A percentile compares a stretch with the other conserved stretches of the same genome.
phyloP scores from a whole-genome alignment of 2,329 filamentous ascomycete genomes.

The Hypoxylon sp. region DNA sequence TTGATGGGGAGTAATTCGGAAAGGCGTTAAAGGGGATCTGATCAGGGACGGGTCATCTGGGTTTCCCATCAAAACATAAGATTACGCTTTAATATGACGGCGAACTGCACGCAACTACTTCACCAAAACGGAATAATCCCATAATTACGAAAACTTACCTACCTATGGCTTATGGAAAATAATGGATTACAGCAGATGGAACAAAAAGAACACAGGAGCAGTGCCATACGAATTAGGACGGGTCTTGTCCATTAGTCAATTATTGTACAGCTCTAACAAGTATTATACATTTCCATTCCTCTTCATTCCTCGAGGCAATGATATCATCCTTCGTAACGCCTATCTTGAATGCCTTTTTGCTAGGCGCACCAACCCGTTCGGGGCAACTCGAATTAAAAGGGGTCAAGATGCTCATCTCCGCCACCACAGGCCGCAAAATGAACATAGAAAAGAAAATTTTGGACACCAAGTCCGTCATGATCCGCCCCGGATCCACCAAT shows the following conservation, averaged over 20 bases:
- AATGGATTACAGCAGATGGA: not conserved
- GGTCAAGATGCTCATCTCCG: not conserved
- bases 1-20: not conserved
- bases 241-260: not conserved
- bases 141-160: not conserved
- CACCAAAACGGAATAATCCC: not conserved
- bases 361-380: not conserved
- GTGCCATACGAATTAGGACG: not conserved
- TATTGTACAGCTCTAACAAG: constrained; percentile 11
- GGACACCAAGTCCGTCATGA: constrained; percentile 10
- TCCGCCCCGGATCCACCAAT: constrained; percentile 22
- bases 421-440: not conserved
- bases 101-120: not conserved
- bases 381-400: not conserved
- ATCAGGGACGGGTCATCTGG: not conserved
- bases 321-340: constrained; percentile 22
- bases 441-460: not conserved
- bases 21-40: constrained; percentile 1
- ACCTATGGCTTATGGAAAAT: not conserved
- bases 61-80: not conserved
- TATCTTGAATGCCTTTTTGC: constrained; percentile 1
- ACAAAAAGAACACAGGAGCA: not conserved
- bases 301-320: constrained; percentile 1
- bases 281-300: constrained; percentile 32
- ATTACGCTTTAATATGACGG: not conserved